Evolutionary conservation across 257 asterid species (phyloP).

Genomic region (Capsicum chinense): DNA sequence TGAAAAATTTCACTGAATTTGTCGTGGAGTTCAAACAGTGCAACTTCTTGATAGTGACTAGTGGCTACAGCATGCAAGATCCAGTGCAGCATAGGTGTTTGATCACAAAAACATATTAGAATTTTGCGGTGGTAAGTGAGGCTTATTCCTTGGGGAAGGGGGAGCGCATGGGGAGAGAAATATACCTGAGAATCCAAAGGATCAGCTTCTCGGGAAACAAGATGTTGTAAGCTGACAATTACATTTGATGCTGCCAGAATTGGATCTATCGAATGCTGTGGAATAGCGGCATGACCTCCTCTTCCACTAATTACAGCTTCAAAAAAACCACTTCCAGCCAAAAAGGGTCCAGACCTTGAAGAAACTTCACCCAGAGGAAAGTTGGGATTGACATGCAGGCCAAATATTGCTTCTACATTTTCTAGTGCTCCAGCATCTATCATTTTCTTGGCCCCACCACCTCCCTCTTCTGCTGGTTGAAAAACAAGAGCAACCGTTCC

Average conservation of each 20-base stretch:
- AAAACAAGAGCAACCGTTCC: slow-evolving; percentile 91
- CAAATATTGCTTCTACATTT: slow-evolving; percentile 82
- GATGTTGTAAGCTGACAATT: slow-evolving; percentile 83
- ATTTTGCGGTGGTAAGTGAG: slow-evolving; percentile 1
- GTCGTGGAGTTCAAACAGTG: background rate
- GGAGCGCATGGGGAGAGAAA: slow-evolving; percentile 17
- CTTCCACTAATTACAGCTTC: slow-evolving; percentile 91
- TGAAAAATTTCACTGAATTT: background rate
- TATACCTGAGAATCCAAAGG: slow-evolving; percentile 95
- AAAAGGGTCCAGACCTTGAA: slow-evolving; percentile 67
- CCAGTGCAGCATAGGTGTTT: background rate
- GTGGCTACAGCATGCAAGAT: slow-evolving; percentile 1
- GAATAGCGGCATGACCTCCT: slow-evolving; percentile 98
- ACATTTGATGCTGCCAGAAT: slow-evolving; percentile 87
- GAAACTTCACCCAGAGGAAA: slow-evolving; percentile 62
- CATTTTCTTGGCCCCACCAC: slow-evolving; percentile 92
- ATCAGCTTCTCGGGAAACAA: slow-evolving; percentile 92
- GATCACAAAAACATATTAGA: background rate
- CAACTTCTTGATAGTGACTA: background rate
- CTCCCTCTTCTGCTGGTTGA: slow-evolving; percentile 99
- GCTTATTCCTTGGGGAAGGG: background rate
- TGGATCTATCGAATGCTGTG: slow-evolving; percentile 92
- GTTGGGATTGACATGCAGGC: slow-evolving; percentile 54
- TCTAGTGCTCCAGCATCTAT: slow-evolving; percentile 76
- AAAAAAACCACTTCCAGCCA: slow-evolving; percentile 85